Evolutionary conservation across 2,329 filamentous ascomycete species (phyloP), one percentile per base, ranked within the genome.

Genomic region (Diatrype stigma): DNA sequence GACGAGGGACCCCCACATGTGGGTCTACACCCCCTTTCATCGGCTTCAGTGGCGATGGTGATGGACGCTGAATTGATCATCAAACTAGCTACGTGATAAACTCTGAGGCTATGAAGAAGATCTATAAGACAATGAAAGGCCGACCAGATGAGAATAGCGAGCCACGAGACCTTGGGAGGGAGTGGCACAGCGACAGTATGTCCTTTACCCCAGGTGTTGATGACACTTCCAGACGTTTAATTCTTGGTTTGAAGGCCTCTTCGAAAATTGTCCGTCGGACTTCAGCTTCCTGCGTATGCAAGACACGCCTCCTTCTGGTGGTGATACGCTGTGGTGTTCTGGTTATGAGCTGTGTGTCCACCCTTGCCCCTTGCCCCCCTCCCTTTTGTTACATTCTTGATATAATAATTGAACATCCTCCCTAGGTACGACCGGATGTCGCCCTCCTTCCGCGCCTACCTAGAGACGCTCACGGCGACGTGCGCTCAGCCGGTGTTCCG

Each of bases 361-460:
- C 26, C n/a, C 5, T 30, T 30, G 26, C 5, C 26, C 26, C 26
- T 22, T 46, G 6, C 28, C 44, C 22, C 44, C 16, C 40, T 6
- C 12, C 12, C 6, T 14, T 16, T 37, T 17, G 12, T 37, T 37
- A 37, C 34, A n/a, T n/a, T n/a, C n/a, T n/a, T n/a, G n/a, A n/a
- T n/a, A n/a, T 34, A 7, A 34, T 7, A 7, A 34, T 34, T 34
- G 30, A 34, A 7, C 14, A 37, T 7, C 12, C 12, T 7, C 16
- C 34, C 4, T 12, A 62, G 59, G 10, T 80, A 77, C 54, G 78
- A 81, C 56, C 72, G 77, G 6, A 64, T 81, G 35, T 76, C 73
- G 2, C 64, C 68, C 4, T 66, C 75, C 0, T 76, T 74, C 56
- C 73, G 74, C 53, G 65, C 66, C 10, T 76, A 78, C 54, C 63